Evolutionary conservation across 2,329 filamentous ascomycete species (phyloP).

Genomic region (Hypoxylon sp.): DNA sequence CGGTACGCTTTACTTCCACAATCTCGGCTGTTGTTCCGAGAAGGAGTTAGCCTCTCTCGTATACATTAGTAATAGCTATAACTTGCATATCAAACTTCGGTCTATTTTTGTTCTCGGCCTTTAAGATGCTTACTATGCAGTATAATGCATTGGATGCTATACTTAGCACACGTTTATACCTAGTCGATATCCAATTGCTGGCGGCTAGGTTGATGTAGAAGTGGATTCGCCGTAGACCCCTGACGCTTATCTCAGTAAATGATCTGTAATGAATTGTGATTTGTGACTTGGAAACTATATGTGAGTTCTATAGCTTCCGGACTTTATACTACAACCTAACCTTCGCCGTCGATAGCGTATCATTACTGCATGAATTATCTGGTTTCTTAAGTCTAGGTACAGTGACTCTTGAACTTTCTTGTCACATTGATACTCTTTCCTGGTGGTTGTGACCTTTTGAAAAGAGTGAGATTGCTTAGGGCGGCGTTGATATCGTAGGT

Average conservation of each 20-base stretch:
- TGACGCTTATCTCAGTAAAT: background rate
- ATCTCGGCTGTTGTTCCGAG: conserved; percentile 1
- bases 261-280: background rate
- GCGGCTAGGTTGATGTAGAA: background rate
- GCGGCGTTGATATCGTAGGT: no score
- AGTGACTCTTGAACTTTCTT: background rate
- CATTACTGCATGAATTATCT: background rate
- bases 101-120: conserved; percentile 11
- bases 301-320: background rate
- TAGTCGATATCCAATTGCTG: background rate
- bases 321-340: background rate
- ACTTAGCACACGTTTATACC: conserved; percentile 2
- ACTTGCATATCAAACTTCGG: background rate
- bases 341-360: background rate
- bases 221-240: background rate
- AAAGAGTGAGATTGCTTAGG: background rate
- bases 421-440: background rate
- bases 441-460: background rate
- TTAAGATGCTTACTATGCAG: conserved; percentile 9
- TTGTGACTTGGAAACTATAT: background rate
- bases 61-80: background rate
- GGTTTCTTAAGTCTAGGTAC: background rate
- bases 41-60: background rate
- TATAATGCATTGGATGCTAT: conserved; percentile 2
- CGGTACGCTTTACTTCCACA: background rate